Evolutionary conservation across 495 filamentous ascomycete genomes (phyloP).

Genomic region (Glonium stellatum): DNA sequence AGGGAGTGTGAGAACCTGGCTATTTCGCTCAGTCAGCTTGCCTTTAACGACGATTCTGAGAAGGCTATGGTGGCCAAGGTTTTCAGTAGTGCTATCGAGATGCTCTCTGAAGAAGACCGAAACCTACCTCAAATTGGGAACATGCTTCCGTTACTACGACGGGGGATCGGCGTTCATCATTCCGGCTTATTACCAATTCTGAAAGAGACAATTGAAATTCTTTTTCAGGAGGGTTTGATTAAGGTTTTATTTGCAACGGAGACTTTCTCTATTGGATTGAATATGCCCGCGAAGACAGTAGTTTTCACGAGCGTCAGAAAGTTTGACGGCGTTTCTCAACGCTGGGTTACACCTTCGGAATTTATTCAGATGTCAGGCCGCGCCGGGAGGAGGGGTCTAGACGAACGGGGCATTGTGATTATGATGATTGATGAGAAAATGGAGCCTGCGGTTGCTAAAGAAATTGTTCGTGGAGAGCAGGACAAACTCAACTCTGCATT

Average conservation of each 20-base stretch:
- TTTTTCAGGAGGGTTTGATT: conserved; percentile 96
- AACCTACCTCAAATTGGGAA: conserved; percentile 82
- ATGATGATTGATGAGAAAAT: conserved; percentile 98
- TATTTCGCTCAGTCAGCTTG: conserved; percentile 70
- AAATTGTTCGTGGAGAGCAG: conserved; percentile 92
- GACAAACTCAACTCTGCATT: conserved; percentile 96
- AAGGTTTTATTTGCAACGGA: conserved; percentile 97
- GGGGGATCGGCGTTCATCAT: conserved; percentile 95
- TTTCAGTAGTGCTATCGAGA: conserved; percentile 82
- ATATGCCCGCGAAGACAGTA: conserved; percentile 98
- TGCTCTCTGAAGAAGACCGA: conserved; percentile 85
- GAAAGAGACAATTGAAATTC: conserved; percentile 97
- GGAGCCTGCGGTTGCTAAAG: conserved; percentile 86
- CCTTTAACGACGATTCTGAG: conserved; percentile 97
- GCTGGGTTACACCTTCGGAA: conserved; percentile 90
- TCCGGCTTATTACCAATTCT: conserved; percentile 91
- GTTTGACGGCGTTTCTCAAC: conserved; percentile 73
- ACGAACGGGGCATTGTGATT: conserved; percentile 97
- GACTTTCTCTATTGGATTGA: conserved; percentile 96
- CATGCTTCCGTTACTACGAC: conserved; percentile 79
- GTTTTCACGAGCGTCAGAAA: conserved; percentile 96
- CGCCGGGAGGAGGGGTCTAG: conserved; percentile 90
- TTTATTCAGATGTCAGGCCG: conserved; percentile 98
- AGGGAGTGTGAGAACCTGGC: conserved; percentile 85
- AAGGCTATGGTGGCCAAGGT: conserved; percentile 92